phyloP scores from a whole-genome alignment of 306 rosid species.

The Vicia sativa region DNA sequence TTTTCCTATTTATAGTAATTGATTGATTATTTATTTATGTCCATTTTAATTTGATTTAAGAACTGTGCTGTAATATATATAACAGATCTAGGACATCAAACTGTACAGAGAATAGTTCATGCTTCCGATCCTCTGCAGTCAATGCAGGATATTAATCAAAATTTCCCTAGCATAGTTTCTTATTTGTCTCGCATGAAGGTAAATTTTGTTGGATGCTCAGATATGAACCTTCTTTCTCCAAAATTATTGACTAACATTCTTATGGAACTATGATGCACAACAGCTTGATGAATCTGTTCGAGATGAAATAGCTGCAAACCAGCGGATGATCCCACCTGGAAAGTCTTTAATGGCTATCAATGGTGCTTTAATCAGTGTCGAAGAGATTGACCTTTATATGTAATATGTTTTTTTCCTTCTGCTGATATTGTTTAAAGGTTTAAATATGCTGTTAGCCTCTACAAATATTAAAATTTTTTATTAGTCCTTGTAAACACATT shows the following conservation, averaged over 20 bases:
- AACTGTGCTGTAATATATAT: slow-evolving; percentile 20
- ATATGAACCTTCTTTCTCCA: slow-evolving; percentile 24
- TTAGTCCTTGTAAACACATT: too few species aligned
- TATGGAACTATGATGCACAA: slow-evolving; percentile 40
- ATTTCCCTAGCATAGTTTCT: slow-evolving; percentile 93
- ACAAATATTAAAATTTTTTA: too few species aligned
- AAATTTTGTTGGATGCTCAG: slow-evolving; percentile 29
- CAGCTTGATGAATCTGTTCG: slow-evolving; percentile 90
- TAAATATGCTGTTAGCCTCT: too few species aligned
- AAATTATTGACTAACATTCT: slow-evolving; percentile 33
- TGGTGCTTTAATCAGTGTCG: slow-evolving; percentile 95
- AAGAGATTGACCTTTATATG: slow-evolving; percentile 94
- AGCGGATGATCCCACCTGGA: slow-evolving; percentile 99
- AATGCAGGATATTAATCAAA: slow-evolving; percentile 98
- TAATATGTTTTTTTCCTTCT: slow-evolving; percentile 59
- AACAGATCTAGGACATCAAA: slow-evolving; percentile 96
- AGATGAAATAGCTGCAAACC: slow-evolving; percentile 92
- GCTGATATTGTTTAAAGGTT: slow-evolving; percentile 34
- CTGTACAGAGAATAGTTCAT: slow-evolving; percentile 96
- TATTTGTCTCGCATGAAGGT: slow-evolving; percentile 99
- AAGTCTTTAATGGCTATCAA: slow-evolving; percentile 98
- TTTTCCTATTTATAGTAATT: slow-evolving; percentile 9
- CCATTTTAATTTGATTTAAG: slow-evolving; percentile 32
- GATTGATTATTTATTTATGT: slow-evolving; percentile 16
- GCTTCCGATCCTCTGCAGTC: slow-evolving; percentile 98